Evolutionary conservation across 192 early-diverging fungal species (phyloP).

Genomic region (Coemansia asiatica): DNA sequence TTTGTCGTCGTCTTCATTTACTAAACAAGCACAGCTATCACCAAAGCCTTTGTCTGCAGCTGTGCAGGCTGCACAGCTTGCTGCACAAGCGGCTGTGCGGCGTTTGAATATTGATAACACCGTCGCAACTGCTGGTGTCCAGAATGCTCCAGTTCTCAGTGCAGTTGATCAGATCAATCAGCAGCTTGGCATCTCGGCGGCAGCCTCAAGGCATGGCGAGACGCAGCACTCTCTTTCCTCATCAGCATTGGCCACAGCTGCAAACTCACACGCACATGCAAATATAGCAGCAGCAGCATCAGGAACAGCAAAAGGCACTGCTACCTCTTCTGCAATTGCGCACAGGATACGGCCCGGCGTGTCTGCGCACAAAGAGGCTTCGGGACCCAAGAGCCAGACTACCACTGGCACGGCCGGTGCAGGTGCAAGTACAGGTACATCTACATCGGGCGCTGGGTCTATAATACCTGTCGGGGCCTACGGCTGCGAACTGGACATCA

Average conservation of each 20-base stretch:
- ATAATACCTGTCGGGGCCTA: slow-evolving; percentile 30
- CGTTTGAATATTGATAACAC: slow-evolving; percentile 33
- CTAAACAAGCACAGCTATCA: background rate
- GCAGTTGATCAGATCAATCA: slow-evolving; percentile 53
- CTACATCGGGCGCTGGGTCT: background rate
- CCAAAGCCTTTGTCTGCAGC: slow-evolving; percentile 37
- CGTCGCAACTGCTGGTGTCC: background rate
- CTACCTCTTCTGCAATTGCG: background rate
- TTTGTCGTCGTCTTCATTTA: too few species aligned
- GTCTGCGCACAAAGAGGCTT: background rate
- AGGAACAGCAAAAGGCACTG: background rate
- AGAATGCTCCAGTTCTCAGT: slow-evolving; percentile 18
- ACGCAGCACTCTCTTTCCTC: background rate
- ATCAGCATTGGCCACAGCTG: background rate
- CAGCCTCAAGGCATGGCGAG: slow-evolving; percentile 1
- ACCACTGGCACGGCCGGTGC: background rate
- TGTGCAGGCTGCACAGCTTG: slow-evolving; percentile 38
- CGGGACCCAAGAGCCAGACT: background rate
- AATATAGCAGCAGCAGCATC: background rate
- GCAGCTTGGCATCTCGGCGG: slow-evolving; percentile 28
- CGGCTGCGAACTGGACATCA: slow-evolving; percentile 87
- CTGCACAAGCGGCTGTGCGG: slow-evolving; percentile 45
- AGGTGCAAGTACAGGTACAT: background rate
- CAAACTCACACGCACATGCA: background rate
- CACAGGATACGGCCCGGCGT: slow-evolving; percentile 4